phyloP scores from a whole-genome alignment of 2,329 filamentous ascomycete genomes.

The Moelleriella libera region DNA sequence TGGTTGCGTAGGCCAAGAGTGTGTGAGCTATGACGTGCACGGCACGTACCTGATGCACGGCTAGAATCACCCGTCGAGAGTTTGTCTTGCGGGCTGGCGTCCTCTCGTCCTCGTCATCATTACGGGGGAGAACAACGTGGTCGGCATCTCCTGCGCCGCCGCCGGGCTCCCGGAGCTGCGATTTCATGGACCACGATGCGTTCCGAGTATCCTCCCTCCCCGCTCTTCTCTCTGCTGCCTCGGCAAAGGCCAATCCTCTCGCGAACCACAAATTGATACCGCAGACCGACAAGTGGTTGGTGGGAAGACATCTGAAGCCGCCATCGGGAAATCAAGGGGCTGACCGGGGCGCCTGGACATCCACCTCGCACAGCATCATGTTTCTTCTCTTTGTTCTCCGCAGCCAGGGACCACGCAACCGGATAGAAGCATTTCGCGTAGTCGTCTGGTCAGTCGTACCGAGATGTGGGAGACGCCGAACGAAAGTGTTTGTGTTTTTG shows the following conservation, averaged over 20 bases:
- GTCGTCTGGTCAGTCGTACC: not conserved
- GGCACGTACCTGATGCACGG: not conserved
- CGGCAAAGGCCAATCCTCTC: no score
- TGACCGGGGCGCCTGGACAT: conserved; percentile 1
- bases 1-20: not conserved
- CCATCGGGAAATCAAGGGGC: conserved; percentile 3
- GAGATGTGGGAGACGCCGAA: not conserved
- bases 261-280: not conserved
- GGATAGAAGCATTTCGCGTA: not conserved
- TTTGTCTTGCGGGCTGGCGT: no score
- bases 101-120: no score
- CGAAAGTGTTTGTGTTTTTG: no score
- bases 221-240: no score
- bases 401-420: not conserved
- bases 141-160: no score
- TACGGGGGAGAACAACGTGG: no score
- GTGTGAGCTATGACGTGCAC: not conserved
- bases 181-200: no score
- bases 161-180: no score
- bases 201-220: no score
- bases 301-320: not conserved
- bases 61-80: no score
- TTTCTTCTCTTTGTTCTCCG: not conserved
- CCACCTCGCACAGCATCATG: not conserved
- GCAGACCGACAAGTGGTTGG: not conserved